Evolutionary conservation across 2,329 filamentous ascomycete species (phyloP).

Genomic region (Pseudogymnoascus sp.): DNA sequence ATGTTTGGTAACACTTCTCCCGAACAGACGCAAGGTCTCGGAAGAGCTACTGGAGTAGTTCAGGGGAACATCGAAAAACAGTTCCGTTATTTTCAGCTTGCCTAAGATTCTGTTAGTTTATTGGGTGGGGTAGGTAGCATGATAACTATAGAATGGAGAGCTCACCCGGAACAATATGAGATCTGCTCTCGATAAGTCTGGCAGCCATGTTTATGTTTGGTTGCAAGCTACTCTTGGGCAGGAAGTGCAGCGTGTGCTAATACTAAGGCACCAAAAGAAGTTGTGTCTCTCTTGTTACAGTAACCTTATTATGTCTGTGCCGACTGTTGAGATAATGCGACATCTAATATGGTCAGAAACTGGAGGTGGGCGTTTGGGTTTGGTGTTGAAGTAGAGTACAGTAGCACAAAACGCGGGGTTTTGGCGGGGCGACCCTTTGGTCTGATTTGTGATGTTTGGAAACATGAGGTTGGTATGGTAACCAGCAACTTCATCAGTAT

Average conservation of each 20-base stretch:
- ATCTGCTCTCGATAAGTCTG: slow-evolving; percentile 29
- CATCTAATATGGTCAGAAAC: neutral
- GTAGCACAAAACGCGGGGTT: neutral
- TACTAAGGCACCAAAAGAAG: neutral
- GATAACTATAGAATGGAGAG: slow-evolving; percentile 16
- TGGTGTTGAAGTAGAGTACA: neutral
- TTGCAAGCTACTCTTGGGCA: neutral
- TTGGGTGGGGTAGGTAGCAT: neutral
- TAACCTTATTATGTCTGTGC: neutral
- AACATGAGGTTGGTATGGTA: neutral
- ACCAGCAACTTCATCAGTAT: neutral
- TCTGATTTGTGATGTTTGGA: neutral
- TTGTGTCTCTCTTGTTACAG: neutral
- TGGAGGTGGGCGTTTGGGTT: neutral
- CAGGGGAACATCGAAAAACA: slow-evolving; percentile 79
- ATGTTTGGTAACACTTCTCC: slow-evolving; percentile 59
- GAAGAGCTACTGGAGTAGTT: slow-evolving; percentile 59
- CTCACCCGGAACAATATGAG: slow-evolving; percentile 33
- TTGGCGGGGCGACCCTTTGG: neutral
- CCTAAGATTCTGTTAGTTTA: slow-evolving; percentile 38
- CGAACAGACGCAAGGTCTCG: slow-evolving; percentile 66
- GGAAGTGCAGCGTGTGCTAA: neutral
- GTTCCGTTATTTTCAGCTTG: slow-evolving; percentile 66
- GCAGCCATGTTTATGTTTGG: slow-evolving; percentile 13
- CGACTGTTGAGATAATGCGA: neutral